phyloP scores from a whole-genome alignment of 2,329 filamentous ascomycete species.

The Plenodomus biglobosus region DNA sequence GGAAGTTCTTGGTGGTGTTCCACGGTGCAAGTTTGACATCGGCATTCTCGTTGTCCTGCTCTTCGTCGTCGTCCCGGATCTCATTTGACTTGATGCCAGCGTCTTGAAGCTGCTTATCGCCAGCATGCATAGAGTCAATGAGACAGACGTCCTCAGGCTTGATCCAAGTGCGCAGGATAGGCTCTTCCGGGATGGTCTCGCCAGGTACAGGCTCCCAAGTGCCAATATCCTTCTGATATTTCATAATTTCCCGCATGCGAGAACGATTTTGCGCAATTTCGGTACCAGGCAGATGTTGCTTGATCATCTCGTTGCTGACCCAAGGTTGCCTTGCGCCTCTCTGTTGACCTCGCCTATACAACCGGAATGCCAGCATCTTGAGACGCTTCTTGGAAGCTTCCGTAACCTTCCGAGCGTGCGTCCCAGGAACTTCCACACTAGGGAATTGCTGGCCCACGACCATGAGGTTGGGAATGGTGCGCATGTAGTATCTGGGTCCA shows the following conservation, averaged over 20 bases:
- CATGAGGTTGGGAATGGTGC: conserved; percentile 87
- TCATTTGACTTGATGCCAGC: conserved; percentile 76
- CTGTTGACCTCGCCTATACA: conserved; percentile 75
- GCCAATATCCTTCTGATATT: conserved; percentile 83
- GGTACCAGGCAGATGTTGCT: conserved; percentile 81
- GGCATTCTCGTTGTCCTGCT: conserved; percentile 70
- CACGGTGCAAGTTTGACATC: conserved; percentile 91
- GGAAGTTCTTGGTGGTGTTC: conserved; percentile 95
- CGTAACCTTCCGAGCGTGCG: conserved; percentile 91
- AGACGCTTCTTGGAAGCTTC: conserved; percentile 96
- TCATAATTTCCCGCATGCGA: conserved; percentile 94
- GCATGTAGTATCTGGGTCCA: conserved; percentile 79
- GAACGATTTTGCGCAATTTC: conserved; percentile 94
- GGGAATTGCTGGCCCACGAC: conserved; percentile 93
- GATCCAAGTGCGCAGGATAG: conserved; percentile 80
- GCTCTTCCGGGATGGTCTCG: conserved; percentile 77
- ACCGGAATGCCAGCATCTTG: conserved; percentile 91
- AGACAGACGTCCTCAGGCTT: conserved; percentile 94
- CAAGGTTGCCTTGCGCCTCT: conserved; percentile 73
- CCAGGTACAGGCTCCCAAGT: conserved; percentile 74
- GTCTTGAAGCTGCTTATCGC: conserved; percentile 85
- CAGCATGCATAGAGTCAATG: conserved; percentile 95
- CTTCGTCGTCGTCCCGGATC: conserved; percentile 64
- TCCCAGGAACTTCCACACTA: conserved; percentile 86
- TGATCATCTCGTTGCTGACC: conserved; percentile 67